Conservation (phyloP, 352 stramenopile species). For the Halophytophthora batemanensis region DNA sequence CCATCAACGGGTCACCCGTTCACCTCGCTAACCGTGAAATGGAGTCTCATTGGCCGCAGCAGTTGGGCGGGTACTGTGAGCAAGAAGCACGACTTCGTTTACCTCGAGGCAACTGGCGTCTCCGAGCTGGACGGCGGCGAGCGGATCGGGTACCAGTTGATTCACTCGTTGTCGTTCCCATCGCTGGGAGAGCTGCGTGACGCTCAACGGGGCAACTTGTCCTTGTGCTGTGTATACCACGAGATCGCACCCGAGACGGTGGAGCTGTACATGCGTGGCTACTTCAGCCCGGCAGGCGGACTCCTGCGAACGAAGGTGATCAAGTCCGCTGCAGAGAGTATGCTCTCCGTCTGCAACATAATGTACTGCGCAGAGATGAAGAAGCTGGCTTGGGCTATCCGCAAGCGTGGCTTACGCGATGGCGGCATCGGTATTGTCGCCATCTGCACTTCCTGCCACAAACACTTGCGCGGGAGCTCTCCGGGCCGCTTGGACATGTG, state of each 20-base stretch:
- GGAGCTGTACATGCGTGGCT: slow-evolving; percentile 31
- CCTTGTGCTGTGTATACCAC: slow-evolving; percentile 41
- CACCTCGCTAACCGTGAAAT: slow-evolving; percentile 23
- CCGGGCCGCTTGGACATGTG: slow-evolving; percentile 7
- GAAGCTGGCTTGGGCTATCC: slow-evolving; percentile 32
- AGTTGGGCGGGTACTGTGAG: slow-evolving; percentile 19
- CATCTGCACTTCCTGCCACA: slow-evolving; percentile 6
- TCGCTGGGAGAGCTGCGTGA: slow-evolving; percentile 36
- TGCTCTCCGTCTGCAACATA: slow-evolving; percentile 28
- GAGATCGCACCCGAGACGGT: slow-evolving; percentile 22
- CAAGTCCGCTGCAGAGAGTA: slow-evolving; percentile 26
- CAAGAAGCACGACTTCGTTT: slow-evolving; percentile 34
- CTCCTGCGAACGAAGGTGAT: slow-evolving; percentile 26
- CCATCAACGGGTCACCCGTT: slow-evolving; percentile 21
- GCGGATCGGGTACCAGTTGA: slow-evolving; percentile 23
- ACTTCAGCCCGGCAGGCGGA: slow-evolving; percentile 21
- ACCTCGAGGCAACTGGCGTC: slow-evolving; percentile 28
- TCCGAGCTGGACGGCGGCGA: slow-evolving; percentile 12
- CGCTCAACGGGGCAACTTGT: slow-evolving; percentile 38
- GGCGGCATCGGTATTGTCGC: no score
- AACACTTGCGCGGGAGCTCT: slow-evolving; percentile 1
- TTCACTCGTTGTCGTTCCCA: slow-evolving; percentile 23
- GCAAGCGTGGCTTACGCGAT: slow-evolving; percentile 1
- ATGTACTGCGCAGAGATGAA: slow-evolving; percentile 38
- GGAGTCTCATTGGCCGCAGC: slow-evolving; percentile 19